A percentile compares a stretch with the other conserved stretches of the same genome.
These are phyloP conservation scores for Neurospora cerealis DNA, from an alignment of 495 filamentous ascomycete species.

Conservation along the genomic window DNA sequence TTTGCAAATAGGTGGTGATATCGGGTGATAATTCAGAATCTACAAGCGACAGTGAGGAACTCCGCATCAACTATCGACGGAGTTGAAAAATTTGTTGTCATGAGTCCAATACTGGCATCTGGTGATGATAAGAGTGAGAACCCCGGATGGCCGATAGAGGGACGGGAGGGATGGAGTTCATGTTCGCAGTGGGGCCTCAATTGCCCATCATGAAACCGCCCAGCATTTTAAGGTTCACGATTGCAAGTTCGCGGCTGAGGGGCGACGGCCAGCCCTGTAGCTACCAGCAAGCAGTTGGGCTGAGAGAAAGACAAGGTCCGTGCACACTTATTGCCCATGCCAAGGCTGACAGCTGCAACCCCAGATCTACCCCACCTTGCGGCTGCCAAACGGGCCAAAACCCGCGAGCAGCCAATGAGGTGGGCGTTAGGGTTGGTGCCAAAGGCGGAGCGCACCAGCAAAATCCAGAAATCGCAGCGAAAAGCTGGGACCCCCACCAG, in stretches of 20 bases:
- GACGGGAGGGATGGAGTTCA: background rate
- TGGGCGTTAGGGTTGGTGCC: conserved; percentile 18
- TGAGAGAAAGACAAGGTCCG: background rate
- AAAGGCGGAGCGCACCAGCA: conserved; percentile 21
- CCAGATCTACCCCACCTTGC: conserved; percentile 5
- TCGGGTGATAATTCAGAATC: background rate
- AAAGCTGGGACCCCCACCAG: conserved; percentile 20
- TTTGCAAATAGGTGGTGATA: background rate
- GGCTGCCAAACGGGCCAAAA: background rate
- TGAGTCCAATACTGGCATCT: background rate
- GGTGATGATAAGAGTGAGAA: background rate
- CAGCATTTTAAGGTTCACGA: background rate
- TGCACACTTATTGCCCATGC: background rate
- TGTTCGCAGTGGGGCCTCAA: background rate
- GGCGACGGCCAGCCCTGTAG: background rate
- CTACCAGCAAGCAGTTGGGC: background rate
- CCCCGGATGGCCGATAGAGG: background rate
- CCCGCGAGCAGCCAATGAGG: background rate
- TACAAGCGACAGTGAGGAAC: background rate
- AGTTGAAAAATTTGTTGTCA: background rate
- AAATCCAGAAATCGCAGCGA: conserved; percentile 21
- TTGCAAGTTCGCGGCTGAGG: background rate
- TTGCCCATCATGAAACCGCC: background rate
- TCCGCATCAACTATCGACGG: too few species aligned
- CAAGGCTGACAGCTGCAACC: conserved; percentile 9